Percentiles rank a stretch among this genome's conserved stretches.
Evolutionary conservation across 2,329 filamentous ascomycete genomes (phyloP).

Genomic region (Fusarium sp.): DNA sequence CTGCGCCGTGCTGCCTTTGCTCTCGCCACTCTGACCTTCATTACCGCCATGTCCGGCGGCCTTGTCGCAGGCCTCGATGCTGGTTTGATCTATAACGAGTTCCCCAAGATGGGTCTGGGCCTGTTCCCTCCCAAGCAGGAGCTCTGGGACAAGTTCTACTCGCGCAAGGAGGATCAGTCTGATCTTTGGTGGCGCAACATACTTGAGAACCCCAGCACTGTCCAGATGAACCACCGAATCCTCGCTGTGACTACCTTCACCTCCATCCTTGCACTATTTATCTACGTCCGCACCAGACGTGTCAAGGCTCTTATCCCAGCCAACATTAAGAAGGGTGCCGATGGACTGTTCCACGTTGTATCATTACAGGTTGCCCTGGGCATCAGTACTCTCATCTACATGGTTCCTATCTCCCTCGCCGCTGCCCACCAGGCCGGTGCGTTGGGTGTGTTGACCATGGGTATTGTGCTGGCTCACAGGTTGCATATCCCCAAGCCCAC

Average conservation of each 20-base stretch:
- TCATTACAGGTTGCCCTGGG: conserved; percentile 86
- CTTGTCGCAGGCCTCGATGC: conserved; percentile 96
- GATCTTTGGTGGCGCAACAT: conserved; percentile 98
- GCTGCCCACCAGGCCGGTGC: conserved; percentile 94
- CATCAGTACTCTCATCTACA: conserved; percentile 91
- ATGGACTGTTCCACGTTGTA: conserved; percentile 86
- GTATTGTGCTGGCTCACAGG: conserved; percentile 82
- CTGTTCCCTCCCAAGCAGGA: conserved; percentile 84
- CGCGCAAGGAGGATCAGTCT: conserved; percentile 78
- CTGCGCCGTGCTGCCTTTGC: conserved; percentile 81
- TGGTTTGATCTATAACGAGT: conserved; percentile 98
- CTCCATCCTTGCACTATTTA: conserved; percentile 81
- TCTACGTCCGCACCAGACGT: conserved; percentile 79
- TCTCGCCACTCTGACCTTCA: conserved; percentile 82
- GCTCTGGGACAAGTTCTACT: conserved; percentile 88
- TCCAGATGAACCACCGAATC: conserved; percentile 95
- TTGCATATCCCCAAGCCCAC: conserved; percentile 79
- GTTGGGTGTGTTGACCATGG: conserved; percentile 85
- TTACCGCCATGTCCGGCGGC: conserved; percentile 92
- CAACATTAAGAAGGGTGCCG: conserved; percentile 75
- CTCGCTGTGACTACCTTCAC: conserved; percentile 91
- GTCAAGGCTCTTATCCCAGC: conserved; percentile 70
- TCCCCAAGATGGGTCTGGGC: conserved; percentile 92
- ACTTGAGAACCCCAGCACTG: conserved; percentile 95
- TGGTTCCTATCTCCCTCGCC: conserved; percentile 89